These are phyloP conservation scores for Lepidium africanum DNA, from an alignment of 345 rosid genomes.

Conservation along the genomic window DNA sequence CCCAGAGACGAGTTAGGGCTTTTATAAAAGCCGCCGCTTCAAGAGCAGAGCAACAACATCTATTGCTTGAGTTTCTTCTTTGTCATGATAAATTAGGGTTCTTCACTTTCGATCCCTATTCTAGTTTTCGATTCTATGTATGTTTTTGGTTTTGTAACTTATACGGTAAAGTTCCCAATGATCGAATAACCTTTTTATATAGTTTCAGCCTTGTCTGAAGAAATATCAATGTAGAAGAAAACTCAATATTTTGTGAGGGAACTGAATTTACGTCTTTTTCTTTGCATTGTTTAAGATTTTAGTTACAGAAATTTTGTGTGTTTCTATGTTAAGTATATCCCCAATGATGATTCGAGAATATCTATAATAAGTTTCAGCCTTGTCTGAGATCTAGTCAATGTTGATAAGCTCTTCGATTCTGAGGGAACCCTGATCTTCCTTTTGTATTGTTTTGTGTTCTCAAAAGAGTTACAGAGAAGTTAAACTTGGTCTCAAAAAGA, in stretches of 20 bases:
- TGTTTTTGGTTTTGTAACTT: neutral
- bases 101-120: neutral
- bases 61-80: neutral
- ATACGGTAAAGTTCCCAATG: conserved; percentile 5
- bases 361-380: conserved; percentile 28
- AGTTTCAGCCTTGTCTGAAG: conserved; percentile 30
- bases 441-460: neutral
- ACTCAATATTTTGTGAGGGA: conserved; percentile 16
- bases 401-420: conserved; percentile 27
- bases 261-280: neutral
- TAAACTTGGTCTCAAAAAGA: neutral
- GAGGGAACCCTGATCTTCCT: conserved; percentile 5
- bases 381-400: conserved; percentile 27
- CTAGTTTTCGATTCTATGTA: neutral
- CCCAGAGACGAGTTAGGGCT: conserved; percentile 7
- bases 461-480: no score
- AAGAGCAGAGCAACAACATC: neutral
- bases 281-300: neutral
- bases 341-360: conserved; percentile 27
- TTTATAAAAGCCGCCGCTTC: conserved; percentile 27
- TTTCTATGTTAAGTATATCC: neutral
- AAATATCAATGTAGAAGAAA: conserved; percentile 5
- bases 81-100: neutral
- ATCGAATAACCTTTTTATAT: conserved; percentile 3
- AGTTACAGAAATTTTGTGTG: no score